Evolutionary conservation across 1,139 yeast species (phyloP).

Genomic region (Blastobotrys apis): DNA sequence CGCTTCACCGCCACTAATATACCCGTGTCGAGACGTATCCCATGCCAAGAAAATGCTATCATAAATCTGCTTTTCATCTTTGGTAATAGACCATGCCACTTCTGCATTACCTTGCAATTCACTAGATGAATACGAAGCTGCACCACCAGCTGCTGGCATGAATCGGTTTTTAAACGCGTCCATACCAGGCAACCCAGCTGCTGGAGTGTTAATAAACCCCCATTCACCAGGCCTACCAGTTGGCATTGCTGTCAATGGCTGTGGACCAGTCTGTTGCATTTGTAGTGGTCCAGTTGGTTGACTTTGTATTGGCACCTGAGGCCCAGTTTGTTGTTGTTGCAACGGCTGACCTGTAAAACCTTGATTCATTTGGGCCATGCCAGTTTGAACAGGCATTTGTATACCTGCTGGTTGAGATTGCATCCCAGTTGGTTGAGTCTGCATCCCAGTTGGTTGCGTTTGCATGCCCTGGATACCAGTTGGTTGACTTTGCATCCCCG

Average conservation of each 20-base stretch:
- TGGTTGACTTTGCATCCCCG: constrained; percentile 22
- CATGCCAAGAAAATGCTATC: constrained; percentile 86
- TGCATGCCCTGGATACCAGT: constrained; percentile 28
- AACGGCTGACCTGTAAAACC: constrained; percentile 1
- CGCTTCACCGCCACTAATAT: constrained; percentile 74
- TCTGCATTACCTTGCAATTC: constrained; percentile 34
- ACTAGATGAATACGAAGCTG: constrained; percentile 30
- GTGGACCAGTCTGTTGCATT: constrained; percentile 28
- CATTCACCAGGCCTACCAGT: constrained; percentile 79
- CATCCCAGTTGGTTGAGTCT: constrained; percentile 38
- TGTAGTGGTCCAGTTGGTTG: constrained; percentile 28
- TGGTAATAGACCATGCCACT: constrained; percentile 68
- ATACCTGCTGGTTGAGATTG: constrained; percentile 18
- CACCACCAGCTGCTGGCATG: constrained; percentile 59
- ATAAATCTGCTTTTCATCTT: constrained; percentile 80
- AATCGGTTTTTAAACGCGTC: constrained; percentile 71
- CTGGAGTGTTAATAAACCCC: constrained; percentile 73
- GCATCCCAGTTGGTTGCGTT: constrained; percentile 37
- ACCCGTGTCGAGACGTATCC: constrained; percentile 68
- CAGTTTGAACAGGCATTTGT: constrained; percentile 16
- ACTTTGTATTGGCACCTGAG: constrained; percentile 35
- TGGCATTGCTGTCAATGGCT: constrained; percentile 39
- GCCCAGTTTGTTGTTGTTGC: constrained; percentile 21
- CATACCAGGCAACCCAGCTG: constrained; percentile 72
- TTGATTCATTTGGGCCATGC: constrained; percentile 15